Evolutionary conservation across 306 rosid species (phyloP).

Genomic region (Cicer judaicum): DNA sequence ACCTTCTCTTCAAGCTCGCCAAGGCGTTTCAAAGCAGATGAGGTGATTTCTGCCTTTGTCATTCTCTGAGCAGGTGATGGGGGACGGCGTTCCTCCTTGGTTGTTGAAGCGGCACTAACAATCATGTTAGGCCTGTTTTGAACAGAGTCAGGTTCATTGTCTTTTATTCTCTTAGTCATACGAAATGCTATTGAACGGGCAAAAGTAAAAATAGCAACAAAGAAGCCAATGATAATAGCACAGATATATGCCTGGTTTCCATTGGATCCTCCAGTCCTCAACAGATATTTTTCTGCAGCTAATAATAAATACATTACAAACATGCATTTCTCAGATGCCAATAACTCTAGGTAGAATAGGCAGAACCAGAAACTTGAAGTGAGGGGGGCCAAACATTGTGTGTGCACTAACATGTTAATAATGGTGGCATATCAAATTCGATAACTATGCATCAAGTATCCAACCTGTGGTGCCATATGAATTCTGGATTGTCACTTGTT

Average conservation of each 20-base stretch:
- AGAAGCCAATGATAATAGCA: constrained; percentile 63
- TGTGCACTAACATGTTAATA: not conserved
- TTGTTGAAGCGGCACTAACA: constrained; percentile 42
- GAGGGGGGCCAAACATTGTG: too few species aligned
- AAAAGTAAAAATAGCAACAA: constrained; percentile 56
- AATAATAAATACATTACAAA: constrained; percentile 34
- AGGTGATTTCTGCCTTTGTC: constrained; percentile 49
- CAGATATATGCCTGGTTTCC: constrained; percentile 50
- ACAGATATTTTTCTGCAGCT: constrained; percentile 59
- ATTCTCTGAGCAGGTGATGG: constrained; percentile 65
- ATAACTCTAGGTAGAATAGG: not conserved
- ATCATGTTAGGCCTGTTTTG: constrained; percentile 38
- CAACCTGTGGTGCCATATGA: constrained; percentile 59
- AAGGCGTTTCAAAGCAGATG: constrained; percentile 68
- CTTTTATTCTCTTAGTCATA: constrained; percentile 46
- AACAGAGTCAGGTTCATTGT: constrained; percentile 43
- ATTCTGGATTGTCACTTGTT: constrained; percentile 46
- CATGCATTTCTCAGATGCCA: constrained; percentile 24
- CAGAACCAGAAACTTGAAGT: too few species aligned
- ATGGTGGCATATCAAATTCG: constrained; percentile 37
- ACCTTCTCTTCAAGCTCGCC: constrained; percentile 80
- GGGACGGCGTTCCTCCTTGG: constrained; percentile 59
- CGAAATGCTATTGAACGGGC: constrained; percentile 49
- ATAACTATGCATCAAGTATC: constrained; percentile 40
- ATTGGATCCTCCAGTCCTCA: constrained; percentile 39